These are phyloP conservation scores for Chaetomium fimeti DNA, from an alignment of 495 filamentous ascomycete genomes.

Conservation along the genomic window DNA sequence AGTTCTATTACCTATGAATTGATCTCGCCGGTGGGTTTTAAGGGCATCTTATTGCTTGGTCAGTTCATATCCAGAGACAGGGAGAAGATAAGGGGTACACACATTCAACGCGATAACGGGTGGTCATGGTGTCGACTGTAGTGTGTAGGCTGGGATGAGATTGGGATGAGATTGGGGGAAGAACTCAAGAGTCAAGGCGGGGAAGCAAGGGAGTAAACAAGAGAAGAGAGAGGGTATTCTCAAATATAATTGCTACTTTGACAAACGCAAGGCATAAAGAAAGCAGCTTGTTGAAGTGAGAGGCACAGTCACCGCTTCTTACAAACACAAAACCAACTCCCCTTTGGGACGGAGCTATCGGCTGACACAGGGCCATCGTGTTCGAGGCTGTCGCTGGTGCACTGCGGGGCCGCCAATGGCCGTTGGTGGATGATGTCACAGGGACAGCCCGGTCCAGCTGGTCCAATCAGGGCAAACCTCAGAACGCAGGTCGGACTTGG, in stretches of 20 bases:
- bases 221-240: not conserved
- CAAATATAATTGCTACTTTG: not conserved
- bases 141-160: not conserved
- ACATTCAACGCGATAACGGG: constrained; percentile 90
- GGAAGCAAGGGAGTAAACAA: not conserved
- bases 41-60: constrained; percentile 67
- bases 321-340: constrained; percentile 8
- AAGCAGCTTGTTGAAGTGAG: not conserved
- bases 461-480: constrained; percentile 7
- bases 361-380: constrained; percentile 7
- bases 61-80: constrained; percentile 12
- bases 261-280: too few relatives aligned
- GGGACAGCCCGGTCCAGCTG: constrained; percentile 16
- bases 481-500: not conserved
- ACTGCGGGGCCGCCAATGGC: constrained; percentile 24
- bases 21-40: constrained; percentile 84
- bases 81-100: constrained; percentile 30
- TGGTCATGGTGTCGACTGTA: constrained; percentile 62
- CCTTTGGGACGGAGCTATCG: constrained; percentile 16
- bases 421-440: constrained; percentile 33
- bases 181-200: not conserved
- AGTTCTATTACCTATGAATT: constrained; percentile 62
- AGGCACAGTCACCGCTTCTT: constrained; percentile 25
- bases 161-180: not conserved
- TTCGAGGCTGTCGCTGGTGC: constrained; percentile 12